A percentile compares a stretch with the other conserved stretches of the same genome.
These are phyloP conservation scores for Erucastrum elatum DNA, from an alignment of 345 rosid genomes.

Conservation along the genomic window DNA sequence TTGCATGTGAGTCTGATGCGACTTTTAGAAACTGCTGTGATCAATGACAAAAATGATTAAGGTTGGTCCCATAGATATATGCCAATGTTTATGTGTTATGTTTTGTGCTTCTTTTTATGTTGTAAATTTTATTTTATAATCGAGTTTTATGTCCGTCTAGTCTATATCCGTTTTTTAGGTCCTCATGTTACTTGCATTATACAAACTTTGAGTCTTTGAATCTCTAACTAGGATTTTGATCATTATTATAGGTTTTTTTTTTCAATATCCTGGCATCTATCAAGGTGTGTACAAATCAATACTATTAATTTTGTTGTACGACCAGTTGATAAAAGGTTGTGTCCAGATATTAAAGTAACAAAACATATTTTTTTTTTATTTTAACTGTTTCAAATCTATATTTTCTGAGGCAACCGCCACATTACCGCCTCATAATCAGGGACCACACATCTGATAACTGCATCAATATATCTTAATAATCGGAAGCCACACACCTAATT, in stretches of 20 bases:
- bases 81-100: slow-evolving; percentile 24
- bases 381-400: no score
- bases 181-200: not conserved
- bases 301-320: no score
- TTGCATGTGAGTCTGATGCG: slow-evolving; percentile 42
- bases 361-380: no score
- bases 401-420: no score
- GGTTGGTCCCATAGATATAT: slow-evolving; percentile 30
- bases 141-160: not conserved
- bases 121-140: not conserved
- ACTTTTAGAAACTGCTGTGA: slow-evolving; percentile 33
- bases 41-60: slow-evolving; percentile 31
- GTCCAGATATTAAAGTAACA: no score
- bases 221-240: not conserved
- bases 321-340: no score
- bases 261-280: no score
- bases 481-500: no score
- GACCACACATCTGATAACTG: no score
- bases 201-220: not conserved
- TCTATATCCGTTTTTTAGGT: not conserved
- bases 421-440: no score
- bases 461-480: no score
- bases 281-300: no score
- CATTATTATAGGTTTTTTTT: not conserved
- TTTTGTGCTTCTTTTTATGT: not conserved